A percentile compares a stretch with the other conserved stretches of the same genome.
Evolutionary conservation across 345 rosid genomes (phyloP).

Genomic region (Eucalyptus microcorys): DNA sequence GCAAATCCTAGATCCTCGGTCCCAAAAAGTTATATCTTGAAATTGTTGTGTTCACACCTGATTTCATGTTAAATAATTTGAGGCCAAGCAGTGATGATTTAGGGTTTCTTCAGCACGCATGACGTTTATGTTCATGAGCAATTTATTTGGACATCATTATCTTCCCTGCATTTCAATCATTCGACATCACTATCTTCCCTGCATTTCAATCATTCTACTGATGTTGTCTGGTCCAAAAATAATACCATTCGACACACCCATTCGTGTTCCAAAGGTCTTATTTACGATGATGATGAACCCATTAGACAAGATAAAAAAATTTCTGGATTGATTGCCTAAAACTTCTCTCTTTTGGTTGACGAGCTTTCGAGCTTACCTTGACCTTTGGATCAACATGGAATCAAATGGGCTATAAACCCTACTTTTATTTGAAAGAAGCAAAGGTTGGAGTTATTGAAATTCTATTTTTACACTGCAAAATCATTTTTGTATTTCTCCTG

Average conservation of each 20-base stretch:
- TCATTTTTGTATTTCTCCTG: background rate
- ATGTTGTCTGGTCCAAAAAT: background rate
- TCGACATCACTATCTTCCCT: background rate
- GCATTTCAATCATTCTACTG: background rate
- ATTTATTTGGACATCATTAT: background rate
- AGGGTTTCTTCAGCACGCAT: background rate
- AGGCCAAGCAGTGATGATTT: background rate
- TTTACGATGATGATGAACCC: background rate
- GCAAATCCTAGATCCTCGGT: background rate
- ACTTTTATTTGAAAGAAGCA: background rate
- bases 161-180: background rate
- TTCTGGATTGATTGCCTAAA: background rate
- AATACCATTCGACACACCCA: background rate
- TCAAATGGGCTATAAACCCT: background rate
- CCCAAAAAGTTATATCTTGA: background rate
- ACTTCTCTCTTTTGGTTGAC: background rate
- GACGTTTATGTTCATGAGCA: background rate
- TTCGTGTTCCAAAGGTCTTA: background rate
- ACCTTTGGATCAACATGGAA: background rate
- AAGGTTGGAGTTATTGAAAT: background rate
- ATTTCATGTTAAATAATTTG: background rate
- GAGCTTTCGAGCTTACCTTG: background rate
- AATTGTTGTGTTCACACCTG: background rate
- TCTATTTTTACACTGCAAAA: background rate
- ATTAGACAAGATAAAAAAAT: background rate